Percentiles rank a stretch among this genome's conserved stretches.
Conservation (phyloP, 306 rosid species). For the Spatholobus suberectus region DNA sequence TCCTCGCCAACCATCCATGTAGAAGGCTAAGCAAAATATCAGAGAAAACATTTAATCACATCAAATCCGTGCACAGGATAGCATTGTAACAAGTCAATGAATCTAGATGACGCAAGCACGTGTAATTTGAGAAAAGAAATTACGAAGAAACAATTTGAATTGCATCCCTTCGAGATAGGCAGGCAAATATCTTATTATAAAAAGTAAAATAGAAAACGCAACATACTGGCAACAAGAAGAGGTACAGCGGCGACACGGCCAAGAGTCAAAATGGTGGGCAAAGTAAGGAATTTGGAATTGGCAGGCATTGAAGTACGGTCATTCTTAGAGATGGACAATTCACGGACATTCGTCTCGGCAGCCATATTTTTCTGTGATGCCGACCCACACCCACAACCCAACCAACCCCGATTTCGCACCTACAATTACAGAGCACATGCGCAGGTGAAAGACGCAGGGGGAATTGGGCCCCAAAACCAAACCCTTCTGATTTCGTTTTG, state of each 20-base stretch:
- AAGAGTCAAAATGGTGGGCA: conserved; percentile 90
- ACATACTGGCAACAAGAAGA: conserved; percentile 72
- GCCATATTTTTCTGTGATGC: conserved; percentile 65
- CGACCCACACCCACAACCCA: conserved; percentile 36
- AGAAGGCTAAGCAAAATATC: conserved; percentile 64
- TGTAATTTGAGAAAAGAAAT: neutral
- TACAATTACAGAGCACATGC: conserved; percentile 4
- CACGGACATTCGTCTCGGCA: conserved; percentile 58
- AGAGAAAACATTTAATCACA: neutral
- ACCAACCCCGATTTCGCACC: conserved; percentile 26
- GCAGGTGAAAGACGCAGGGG: neutral
- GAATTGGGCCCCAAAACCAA: conserved; percentile 14
- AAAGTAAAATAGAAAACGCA: neutral
- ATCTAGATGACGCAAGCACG: neutral
- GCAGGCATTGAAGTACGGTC: conserved; percentile 45
- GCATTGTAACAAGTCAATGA: neutral
- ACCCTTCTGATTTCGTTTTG: conserved; percentile 7
- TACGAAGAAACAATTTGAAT: neutral
- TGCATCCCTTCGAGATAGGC: neutral
- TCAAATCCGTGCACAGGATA: neutral
- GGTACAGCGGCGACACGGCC: conserved; percentile 93
- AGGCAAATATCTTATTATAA: neutral
- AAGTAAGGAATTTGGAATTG: conserved; percentile 70
- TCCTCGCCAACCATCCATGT: conserved; percentile 84
- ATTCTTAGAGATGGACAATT: conserved; percentile 45